phyloP scores from a whole-genome alignment of 75 land plant species.

The Pinus taeda region DNA sequence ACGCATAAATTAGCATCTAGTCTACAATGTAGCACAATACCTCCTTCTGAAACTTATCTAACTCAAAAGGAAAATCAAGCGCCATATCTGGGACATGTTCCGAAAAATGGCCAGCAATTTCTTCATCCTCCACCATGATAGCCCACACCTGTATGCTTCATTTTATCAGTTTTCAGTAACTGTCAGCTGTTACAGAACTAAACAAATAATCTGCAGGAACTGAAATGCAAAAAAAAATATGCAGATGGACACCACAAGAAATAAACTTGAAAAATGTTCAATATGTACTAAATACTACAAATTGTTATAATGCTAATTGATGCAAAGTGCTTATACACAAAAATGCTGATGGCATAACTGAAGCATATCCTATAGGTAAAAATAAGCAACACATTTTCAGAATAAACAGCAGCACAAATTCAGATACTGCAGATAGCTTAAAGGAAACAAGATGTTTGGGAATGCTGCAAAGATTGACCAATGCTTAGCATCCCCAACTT shows the following conservation, averaged over 20 bases:
- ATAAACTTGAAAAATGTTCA: background rate
- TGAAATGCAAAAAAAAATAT: background rate
- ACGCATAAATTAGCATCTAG: background rate
- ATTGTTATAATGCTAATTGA: background rate
- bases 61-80: conserved; percentile 92
- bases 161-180: background rate
- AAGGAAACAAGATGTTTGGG: too few species aligned
- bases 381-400: background rate
- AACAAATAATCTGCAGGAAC: background rate
- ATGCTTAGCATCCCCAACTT: too few species aligned
- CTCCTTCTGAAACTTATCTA: conserved; percentile 98
- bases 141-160: conserved; percentile 74
- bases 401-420: background rate
- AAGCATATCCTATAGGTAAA: background rate
- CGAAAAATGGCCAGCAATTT: conserved; percentile 56
- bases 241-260: background rate
- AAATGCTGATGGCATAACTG: background rate
- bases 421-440: too few species aligned
- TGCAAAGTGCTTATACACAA: background rate
- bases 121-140: conserved; percentile 52
- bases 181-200: background rate
- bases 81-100: conserved; percentile 99
- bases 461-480: too few species aligned
- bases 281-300: background rate
- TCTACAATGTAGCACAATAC: conserved; percentile 26